phyloP scores from a whole-genome alignment of 1,284 basidiomycete species.

The Moesziomyces parantarcticus region DNA sequence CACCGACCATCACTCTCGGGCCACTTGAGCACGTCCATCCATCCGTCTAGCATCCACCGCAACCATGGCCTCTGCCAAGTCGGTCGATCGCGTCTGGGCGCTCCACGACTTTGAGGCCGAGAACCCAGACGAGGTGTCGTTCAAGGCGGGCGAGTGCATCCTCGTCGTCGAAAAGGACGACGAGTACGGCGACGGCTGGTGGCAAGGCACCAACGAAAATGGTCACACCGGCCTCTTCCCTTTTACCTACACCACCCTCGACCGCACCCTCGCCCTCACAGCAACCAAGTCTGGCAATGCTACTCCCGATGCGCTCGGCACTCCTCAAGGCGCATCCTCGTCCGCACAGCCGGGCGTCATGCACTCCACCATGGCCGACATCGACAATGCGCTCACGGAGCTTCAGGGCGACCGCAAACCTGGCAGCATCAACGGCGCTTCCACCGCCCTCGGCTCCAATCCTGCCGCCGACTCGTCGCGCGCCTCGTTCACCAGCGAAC shows the following conservation, averaged over 20 bases:
- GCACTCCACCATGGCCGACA: slow-evolving; percentile 66
- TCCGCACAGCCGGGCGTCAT: slow-evolving; percentile 50
- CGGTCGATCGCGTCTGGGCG: slow-evolving; percentile 70
- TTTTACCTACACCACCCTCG: slow-evolving; percentile 79
- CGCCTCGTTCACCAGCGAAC: slow-evolving; percentile 50
- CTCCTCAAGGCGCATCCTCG: slow-evolving; percentile 23
- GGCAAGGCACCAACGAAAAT: slow-evolving; percentile 88
- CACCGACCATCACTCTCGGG: neutral
- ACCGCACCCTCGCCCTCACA: slow-evolving; percentile 51
- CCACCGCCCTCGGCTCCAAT: slow-evolving; percentile 11
- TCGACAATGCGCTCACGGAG: slow-evolving; percentile 65
- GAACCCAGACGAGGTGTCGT: slow-evolving; percentile 91
- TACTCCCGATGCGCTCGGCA: slow-evolving; percentile 31
- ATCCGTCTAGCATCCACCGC: neutral
- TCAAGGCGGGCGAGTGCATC: slow-evolving; percentile 86
- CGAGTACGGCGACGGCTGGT: slow-evolving; percentile 96
- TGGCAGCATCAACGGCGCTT: slow-evolving; percentile 11
- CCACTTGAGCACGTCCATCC: neutral
- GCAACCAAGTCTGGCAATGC: slow-evolving; percentile 30
- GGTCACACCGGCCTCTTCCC: slow-evolving; percentile 92
- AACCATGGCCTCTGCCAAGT: slow-evolving; percentile 34
- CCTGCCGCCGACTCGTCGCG: slow-evolving; percentile 29
- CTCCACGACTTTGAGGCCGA: slow-evolving; percentile 88
- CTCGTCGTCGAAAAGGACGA: slow-evolving; percentile 93
- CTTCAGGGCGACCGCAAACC: slow-evolving; percentile 46